phyloP scores from a whole-genome alignment of 129 eudicot genomes.

The Chrysanthemum lavandulifolium region DNA sequence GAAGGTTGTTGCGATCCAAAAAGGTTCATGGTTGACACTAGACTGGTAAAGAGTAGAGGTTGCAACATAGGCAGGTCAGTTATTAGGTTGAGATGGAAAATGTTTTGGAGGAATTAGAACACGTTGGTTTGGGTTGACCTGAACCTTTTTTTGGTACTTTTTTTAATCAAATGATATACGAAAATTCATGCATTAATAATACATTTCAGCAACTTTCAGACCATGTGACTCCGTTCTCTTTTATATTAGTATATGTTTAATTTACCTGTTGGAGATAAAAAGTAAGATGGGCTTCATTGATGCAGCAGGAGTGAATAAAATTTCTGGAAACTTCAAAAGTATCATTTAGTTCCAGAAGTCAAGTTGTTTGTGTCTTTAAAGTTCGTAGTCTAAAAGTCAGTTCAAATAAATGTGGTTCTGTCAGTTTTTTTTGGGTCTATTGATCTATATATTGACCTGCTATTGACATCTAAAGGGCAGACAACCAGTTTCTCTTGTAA shows the following conservation, averaged over 20 bases:
- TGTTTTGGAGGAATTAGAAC: background rate
- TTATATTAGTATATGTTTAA: background rate
- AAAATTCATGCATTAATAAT: background rate
- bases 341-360: no score
- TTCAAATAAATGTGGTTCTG: no score
- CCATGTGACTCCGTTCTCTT: background rate
- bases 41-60: background rate
- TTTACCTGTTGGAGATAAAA: background rate
- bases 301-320: no score
- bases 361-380: no score
- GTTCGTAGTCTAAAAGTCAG: no score
- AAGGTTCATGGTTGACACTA: background rate
- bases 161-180: background rate
- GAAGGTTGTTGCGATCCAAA: slow-evolving; percentile 2
- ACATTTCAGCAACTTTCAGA: background rate
- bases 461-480: no score
- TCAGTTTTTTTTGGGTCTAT: no score
- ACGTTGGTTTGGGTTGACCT: background rate
- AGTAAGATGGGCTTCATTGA: background rate
- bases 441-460: no score
- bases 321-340: no score
- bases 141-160: background rate
- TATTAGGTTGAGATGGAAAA: background rate
- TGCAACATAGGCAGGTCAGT: background rate
- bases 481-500: no score